Evolutionary conservation across 1,139 yeast species (phyloP).

Genomic region (Lodderomyces beijingensis): DNA sequence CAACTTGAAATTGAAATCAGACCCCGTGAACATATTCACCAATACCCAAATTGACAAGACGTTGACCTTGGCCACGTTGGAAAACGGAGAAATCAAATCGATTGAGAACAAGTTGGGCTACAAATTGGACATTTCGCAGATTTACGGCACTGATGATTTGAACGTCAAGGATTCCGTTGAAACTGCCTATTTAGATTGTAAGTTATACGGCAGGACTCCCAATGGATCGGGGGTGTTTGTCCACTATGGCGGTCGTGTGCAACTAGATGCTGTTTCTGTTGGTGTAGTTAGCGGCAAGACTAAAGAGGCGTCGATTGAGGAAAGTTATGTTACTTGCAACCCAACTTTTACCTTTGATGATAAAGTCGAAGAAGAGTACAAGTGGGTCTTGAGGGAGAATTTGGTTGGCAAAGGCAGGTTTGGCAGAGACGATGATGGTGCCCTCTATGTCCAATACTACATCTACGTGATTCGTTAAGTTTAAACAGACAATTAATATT

Average conservation of each 20-base stretch:
- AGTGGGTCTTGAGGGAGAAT: conserved; percentile 44
- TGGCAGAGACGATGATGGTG: conserved; percentile 39
- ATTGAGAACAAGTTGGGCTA: conserved; percentile 27
- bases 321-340: conserved; percentile 44
- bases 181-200: conserved; percentile 44
- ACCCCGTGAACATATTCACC: conserved; percentile 14
- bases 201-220: conserved; percentile 40
- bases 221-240: conserved; percentile 36
- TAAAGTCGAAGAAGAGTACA: conserved; percentile 34
- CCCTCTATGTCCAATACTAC: conserved; percentile 47
- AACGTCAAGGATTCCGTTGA: conserved; percentile 25
- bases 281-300: conserved; percentile 30
- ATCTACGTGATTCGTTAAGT: conserved; percentile 28
- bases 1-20: conserved; percentile 22
- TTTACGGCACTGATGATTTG: conserved; percentile 47
- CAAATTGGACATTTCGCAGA: conserved; percentile 22
- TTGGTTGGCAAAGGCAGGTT: conserved; percentile 54
- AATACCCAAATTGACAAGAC: conserved; percentile 15
- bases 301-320: conserved; percentile 32
- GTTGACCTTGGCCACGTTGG: conserved; percentile 20
- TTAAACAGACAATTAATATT: neutral
- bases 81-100: conserved; percentile 25
- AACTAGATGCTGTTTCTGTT: conserved; percentile 27
- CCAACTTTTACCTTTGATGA: conserved; percentile 41
- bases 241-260: conserved; percentile 44